Evolutionary conservation across 2,329 filamentous ascomycete species (phyloP).

Genomic region (Westerdykella aurantiaca): DNA sequence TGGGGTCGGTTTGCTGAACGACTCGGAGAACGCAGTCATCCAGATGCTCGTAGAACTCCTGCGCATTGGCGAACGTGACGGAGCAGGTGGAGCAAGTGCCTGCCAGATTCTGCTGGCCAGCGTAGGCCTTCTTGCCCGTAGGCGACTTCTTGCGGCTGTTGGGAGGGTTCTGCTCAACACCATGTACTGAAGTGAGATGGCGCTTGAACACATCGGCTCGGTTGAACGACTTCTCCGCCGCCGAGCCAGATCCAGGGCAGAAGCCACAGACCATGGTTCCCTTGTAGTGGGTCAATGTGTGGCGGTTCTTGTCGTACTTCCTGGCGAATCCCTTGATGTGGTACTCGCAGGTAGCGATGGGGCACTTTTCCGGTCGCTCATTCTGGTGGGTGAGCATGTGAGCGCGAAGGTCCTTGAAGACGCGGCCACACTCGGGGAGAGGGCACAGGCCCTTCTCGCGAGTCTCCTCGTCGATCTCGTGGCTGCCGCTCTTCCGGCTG

Average conservation of each 20-base stretch:
- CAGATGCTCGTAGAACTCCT: slow-evolving; percentile 96
- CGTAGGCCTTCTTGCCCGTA: slow-evolving; percentile 58
- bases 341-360: slow-evolving; percentile 87
- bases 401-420: slow-evolving; percentile 87
- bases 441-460: slow-evolving; percentile 73
- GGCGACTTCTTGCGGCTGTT: slow-evolving; percentile 76
- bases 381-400: slow-evolving; percentile 93
- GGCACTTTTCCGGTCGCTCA: slow-evolving; percentile 89
- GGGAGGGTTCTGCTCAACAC: slow-evolving; percentile 85
- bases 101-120: slow-evolving; percentile 65
- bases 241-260: slow-evolving; percentile 81
- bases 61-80: slow-evolving; percentile 73
- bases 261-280: slow-evolving; percentile 96
- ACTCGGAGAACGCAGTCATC: slow-evolving; percentile 64
- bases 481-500: slow-evolving; percentile 46
- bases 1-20: slow-evolving; percentile 44
- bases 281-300: slow-evolving; percentile 93
- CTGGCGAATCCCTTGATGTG: slow-evolving; percentile 86
- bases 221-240: slow-evolving; percentile 92
- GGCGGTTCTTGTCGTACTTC: slow-evolving; percentile 95
- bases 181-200: slow-evolving; percentile 83
- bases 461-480: slow-evolving; percentile 35
- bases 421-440: slow-evolving; percentile 74
- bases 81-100: slow-evolving; percentile 92
- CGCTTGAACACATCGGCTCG: slow-evolving; percentile 94